Percentiles rank a stretch among this genome's conserved stretches.
Evolutionary conservation across 257 asterid genomes (phyloP).

Genomic region (Solanum dulcamara): DNA sequence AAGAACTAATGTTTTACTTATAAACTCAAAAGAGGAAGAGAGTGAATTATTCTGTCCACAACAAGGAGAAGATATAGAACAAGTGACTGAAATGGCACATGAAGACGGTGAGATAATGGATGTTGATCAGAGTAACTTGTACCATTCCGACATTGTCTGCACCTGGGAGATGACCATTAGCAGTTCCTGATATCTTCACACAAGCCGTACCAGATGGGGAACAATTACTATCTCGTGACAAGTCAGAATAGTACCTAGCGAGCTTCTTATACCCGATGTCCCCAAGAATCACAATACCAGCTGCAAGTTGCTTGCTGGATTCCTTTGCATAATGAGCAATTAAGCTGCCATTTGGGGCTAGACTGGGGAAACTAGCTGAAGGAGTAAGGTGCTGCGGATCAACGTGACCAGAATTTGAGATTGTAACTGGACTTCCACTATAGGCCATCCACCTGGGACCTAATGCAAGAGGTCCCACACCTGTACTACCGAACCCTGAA

Average conservation of each 20-base stretch:
- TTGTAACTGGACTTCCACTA: conserved; percentile 71
- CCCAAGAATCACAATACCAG: conserved; percentile 79
- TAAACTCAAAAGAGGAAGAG: background rate
- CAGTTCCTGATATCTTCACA: conserved; percentile 29
- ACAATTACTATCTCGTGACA: conserved; percentile 49
- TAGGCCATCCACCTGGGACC: conserved; percentile 97
- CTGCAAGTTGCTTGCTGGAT: conserved; percentile 88
- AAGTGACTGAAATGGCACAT: background rate
- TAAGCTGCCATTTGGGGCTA: conserved; percentile 61
- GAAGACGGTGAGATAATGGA: background rate
- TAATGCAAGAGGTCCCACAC: conserved; percentile 87
- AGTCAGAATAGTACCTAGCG: conserved; percentile 72
- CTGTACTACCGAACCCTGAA: conserved; percentile 40
- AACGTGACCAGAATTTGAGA: conserved; percentile 49
- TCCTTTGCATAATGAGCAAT: conserved; percentile 92
- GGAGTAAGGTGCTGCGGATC: conserved; percentile 66
- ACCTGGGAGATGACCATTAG: conserved; percentile 44
- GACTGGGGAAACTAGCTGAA: conserved; percentile 43
- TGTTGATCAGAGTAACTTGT: conserved; percentile 3
- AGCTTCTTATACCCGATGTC: conserved; percentile 84
- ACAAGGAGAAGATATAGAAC: background rate
- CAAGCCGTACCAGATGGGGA: conserved; percentile 36
- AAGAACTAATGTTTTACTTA: background rate
- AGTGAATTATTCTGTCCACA: background rate
- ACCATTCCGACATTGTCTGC: conserved; percentile 80